Evolutionary conservation across 2,329 filamentous ascomycete species (phyloP).

Genomic region (Aspergillus eucalypticola): DNA sequence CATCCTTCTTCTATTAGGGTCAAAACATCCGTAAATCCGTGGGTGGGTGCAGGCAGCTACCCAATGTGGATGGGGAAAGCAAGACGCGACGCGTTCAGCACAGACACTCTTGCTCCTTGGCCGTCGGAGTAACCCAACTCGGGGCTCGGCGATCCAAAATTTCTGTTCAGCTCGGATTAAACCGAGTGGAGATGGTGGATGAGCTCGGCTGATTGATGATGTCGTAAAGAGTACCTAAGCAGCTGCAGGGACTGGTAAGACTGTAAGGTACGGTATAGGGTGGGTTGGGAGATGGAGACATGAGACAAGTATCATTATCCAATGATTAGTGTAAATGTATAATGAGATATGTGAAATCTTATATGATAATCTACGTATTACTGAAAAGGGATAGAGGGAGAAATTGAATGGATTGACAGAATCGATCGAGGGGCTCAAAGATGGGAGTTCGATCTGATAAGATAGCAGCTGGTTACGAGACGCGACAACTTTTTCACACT

Average conservation of each 20-base stretch:
- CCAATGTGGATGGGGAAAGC: background rate
- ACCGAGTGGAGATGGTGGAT: background rate
- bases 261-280: background rate
- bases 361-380: no score
- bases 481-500: no score
- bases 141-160: background rate
- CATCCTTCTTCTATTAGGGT: background rate
- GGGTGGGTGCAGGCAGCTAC: constrained; percentile 1
- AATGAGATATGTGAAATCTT: no score
- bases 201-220: constrained; percentile 6
- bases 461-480: background rate
- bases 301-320: background rate
- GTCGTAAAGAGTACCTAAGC: background rate
- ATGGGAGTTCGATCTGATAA: constrained; percentile 8
- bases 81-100: constrained; percentile 6
- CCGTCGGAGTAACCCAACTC: background rate
- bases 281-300: background rate
- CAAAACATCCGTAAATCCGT: constrained; percentile 18
- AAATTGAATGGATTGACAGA: background rate
- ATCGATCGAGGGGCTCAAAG: background rate
- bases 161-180: constrained; percentile 3
- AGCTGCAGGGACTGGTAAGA: background rate
- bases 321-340: no score
- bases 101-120: background rate
- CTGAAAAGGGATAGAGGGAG: background rate